Evolutionary conservation across 2,329 filamentous ascomycete genomes (phyloP), one percentile per base, ranked within the genome.

Genomic region (Aureobasidium melanogenum): DNA sequence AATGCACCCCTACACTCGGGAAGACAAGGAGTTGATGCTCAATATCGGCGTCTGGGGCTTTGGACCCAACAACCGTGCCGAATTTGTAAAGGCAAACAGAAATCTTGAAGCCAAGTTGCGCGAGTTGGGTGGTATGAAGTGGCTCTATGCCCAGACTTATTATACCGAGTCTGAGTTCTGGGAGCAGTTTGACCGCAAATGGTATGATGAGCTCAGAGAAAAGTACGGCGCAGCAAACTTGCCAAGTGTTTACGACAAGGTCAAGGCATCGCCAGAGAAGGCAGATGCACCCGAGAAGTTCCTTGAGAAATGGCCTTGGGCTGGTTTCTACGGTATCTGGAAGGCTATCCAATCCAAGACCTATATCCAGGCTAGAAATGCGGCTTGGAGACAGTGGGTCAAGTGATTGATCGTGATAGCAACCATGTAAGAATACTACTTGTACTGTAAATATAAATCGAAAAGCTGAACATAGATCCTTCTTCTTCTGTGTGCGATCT

Each of bases 161-260:
- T 88, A 88, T 70, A 82, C 79, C 3, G 82, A 87, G 68, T 79
- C 82, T 0, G 86, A 89, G 65, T 89, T 89, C 69, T 88, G 86
- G 86, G 70, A 75, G 10, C 77, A 82, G 58, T 89, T 88, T 63
- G 81, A 87, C 68, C 75, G 78, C 39, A 66, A 74, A 8, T 82
- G 82, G 68, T 88, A 89, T 64, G 81, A 87, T 47, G 70, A 68
- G 2, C 72, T 88, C 57, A 74, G 86, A 19, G 70, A 71, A 26
- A 83, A 81, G 67, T 89, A 88, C 67, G 73, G 76, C 5, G 86
- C 87, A 0, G 74, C 74, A 1, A 79, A 82, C 51, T 68, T 89
- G 64, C 85, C 84, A 0, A 84, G 76, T 32, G 84, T 88, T 1
- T 88, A 84, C 63, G 84, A 89, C 66, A 89, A 89, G 73, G 60